Conservation (phyloP, 2,329 filamentous ascomycete species). For the Aphanoascus verrucosus region DNA sequence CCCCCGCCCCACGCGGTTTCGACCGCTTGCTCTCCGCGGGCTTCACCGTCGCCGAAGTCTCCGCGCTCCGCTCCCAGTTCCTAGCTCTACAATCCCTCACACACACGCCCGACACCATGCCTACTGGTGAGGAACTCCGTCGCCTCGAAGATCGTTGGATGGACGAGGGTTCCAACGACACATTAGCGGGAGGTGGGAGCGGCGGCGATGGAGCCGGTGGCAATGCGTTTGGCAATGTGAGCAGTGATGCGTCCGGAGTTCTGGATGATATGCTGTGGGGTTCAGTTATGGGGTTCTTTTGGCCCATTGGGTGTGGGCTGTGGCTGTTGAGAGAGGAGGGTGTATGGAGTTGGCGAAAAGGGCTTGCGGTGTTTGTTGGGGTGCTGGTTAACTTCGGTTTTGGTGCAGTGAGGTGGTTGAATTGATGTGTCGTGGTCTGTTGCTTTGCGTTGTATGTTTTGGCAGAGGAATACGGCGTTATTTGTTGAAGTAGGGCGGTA, state of each 20-base stretch:
- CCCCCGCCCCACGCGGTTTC: conserved; percentile 63
- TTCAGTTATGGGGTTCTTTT: conserved; percentile 87
- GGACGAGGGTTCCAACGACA: conserved; percentile 47
- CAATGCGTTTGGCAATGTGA: conserved; percentile 24
- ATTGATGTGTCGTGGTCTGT: conserved; percentile 20
- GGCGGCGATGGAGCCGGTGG: conserved; percentile 31
- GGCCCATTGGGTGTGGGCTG: conserved; percentile 73
- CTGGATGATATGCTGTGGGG: conserved; percentile 82
- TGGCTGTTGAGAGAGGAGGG: conserved; percentile 82
- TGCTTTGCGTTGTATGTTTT: not conserved
- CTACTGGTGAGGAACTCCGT: conserved; percentile 62
- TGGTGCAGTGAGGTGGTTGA: conserved; percentile 55
- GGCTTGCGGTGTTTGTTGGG: conserved; percentile 77
- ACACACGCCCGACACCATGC: conserved; percentile 82
- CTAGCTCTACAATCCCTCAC: conserved; percentile 69
- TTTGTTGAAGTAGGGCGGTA: not conserved
- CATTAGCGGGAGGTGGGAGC: conserved; percentile 30
- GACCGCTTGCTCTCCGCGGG: conserved; percentile 72
- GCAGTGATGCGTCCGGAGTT: conserved; percentile 38
- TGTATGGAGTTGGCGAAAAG: conserved; percentile 72
- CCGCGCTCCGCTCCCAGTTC: conserved; percentile 78
- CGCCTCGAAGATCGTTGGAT: conserved; percentile 85
- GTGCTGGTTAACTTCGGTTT: conserved; percentile 69
- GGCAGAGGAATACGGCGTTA: not conserved
- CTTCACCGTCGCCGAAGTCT: conserved; percentile 73